Percentiles rank a stretch among this genome's conserved stretches.
Evolutionary conservation across 768 basidiomycete species (phyloP).

Genomic region (Infundibulicybe gibba): DNA sequence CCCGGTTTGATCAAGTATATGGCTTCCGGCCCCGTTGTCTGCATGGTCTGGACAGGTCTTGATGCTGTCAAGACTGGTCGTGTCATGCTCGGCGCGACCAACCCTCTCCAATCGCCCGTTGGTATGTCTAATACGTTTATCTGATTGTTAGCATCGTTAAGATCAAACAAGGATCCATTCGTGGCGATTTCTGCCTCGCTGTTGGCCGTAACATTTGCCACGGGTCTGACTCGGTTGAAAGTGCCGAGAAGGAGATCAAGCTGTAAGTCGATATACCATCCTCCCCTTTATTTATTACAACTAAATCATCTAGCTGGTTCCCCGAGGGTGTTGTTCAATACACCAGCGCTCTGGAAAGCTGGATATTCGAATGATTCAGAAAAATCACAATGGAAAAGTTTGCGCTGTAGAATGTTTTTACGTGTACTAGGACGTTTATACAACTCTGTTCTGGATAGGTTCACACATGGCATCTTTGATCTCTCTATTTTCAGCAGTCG

Average conservation of each 20-base stretch:
- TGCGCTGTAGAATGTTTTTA: background rate
- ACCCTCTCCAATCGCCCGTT: constrained; percentile 86
- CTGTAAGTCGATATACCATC: constrained; percentile 52
- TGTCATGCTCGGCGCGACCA: constrained; percentile 93
- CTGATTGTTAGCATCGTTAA: background rate
- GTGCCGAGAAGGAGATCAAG: constrained; percentile 89
- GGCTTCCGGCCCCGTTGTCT: constrained; percentile 93
- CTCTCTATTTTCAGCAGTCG: constrained; percentile 2
- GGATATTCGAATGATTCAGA: constrained; percentile 74
- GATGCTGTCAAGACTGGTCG: constrained; percentile 95
- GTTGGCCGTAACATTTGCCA: constrained; percentile 95
- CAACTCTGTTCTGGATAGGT: background rate
- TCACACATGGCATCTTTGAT: constrained; percentile 8
- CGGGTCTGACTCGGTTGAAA: constrained; percentile 87
- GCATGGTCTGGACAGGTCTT: constrained; percentile 94
- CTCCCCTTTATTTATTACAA: constrained; percentile 5
- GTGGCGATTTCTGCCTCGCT: constrained; percentile 92
- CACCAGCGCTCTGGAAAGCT: constrained; percentile 54
- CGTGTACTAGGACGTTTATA: too few relatives aligned
- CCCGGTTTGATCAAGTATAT: constrained; percentile 95
- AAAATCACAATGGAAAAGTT: constrained; percentile 14
- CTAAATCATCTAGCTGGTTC: constrained; percentile 69
- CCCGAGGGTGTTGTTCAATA: constrained; percentile 80
- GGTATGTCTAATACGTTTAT: constrained; percentile 43
- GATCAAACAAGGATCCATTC: constrained; percentile 71